phyloP scores from a whole-genome alignment of 257 asterid genomes.

The Knoxia roxburghii region DNA sequence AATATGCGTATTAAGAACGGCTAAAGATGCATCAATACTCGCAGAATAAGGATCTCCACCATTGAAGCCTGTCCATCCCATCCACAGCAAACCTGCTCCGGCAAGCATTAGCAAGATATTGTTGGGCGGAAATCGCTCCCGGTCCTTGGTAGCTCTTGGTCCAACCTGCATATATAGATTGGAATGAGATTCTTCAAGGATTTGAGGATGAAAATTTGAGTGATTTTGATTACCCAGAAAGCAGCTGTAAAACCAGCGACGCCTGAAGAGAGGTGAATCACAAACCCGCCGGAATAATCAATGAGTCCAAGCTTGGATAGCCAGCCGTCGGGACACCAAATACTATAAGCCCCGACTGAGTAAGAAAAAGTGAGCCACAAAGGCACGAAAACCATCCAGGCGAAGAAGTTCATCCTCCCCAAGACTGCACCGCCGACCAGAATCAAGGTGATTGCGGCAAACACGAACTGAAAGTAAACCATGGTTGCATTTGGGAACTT shows the following conservation, averaged over 20 bases:
- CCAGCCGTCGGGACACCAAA: constrained; percentile 78
- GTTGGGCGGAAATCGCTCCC: constrained; percentile 69
- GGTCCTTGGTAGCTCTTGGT: constrained; percentile 51
- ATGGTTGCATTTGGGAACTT: constrained; percentile 59
- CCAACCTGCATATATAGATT: constrained; percentile 47
- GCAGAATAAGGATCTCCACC: constrained; percentile 74
- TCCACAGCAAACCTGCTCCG: constrained; percentile 72
- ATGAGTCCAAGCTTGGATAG: constrained; percentile 46
- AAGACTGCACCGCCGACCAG: constrained; percentile 64
- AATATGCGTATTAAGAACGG: constrained; percentile 64
- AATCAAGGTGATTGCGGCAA: constrained; percentile 74
- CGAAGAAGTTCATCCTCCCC: constrained; percentile 69
- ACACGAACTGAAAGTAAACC: constrained; percentile 78
- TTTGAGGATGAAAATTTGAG: too few species aligned
- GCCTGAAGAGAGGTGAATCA: constrained; percentile 74
- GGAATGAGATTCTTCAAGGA: too few species aligned
- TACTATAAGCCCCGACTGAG: constrained; percentile 56
- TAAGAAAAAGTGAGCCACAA: constrained; percentile 76
- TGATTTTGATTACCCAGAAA: constrained; percentile 46
- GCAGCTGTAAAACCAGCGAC: constrained; percentile 86
- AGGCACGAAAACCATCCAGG: constrained; percentile 86
- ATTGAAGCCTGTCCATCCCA: constrained; percentile 93
- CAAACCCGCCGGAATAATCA: constrained; percentile 75
- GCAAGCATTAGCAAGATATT: constrained; percentile 64
- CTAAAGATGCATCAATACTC: constrained; percentile 65